Evolutionary conservation across 1,139 yeast genomes (phyloP), one percentile per base, ranked within the genome.

Genomic region (Debaryomycetaceae sp.): DNA sequence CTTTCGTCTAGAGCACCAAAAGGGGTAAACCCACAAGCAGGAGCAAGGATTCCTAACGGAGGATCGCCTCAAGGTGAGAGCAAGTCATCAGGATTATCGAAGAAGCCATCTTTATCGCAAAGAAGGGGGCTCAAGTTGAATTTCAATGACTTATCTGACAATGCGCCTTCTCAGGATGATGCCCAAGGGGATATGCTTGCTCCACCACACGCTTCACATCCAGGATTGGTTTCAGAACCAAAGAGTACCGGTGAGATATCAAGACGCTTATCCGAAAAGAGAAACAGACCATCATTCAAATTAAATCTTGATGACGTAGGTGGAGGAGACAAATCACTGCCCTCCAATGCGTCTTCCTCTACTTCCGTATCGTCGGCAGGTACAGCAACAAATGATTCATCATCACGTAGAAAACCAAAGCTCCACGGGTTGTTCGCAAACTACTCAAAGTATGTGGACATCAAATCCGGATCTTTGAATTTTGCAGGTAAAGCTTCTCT

Each of bases 401-500:
- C 23, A 24, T 30, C 38, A 11, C 27, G 34, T 3, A 47, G 40
- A 34, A 48, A 47, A 34, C 44, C 45, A 7, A 49, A 70, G 52
- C 59, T 74, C n/a, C 74, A 72, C 45, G 85, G 85, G 4, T 64
- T 82, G 42, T 90, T 91, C 69, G 87, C 93, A 13, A 83, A 85
- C 60, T 91, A 87, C 62, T 80, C 95, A 27, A 86, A 88, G 59
- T 91, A 88, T 60, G 81, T 93, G 36, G 98, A 93, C 66, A 84
- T 93, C 54, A 87, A 88, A 58, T 86, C 96, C 0, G 99, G 99
- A 1, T 83, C 91, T 13, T 76, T 93, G 46, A 91, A 89, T 59
- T 93, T 93, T 62, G 86, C 93, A 1, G 98, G 97, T 17, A 91
- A 93, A 61, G 90, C 97, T 3, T 88, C 97, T 0, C 69, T 93